Evolutionary conservation across 768 basidiomycete species (phyloP), one percentile per base, ranked within the genome.

Genomic region (Porphyrellus cyaneotinctus): DNA sequence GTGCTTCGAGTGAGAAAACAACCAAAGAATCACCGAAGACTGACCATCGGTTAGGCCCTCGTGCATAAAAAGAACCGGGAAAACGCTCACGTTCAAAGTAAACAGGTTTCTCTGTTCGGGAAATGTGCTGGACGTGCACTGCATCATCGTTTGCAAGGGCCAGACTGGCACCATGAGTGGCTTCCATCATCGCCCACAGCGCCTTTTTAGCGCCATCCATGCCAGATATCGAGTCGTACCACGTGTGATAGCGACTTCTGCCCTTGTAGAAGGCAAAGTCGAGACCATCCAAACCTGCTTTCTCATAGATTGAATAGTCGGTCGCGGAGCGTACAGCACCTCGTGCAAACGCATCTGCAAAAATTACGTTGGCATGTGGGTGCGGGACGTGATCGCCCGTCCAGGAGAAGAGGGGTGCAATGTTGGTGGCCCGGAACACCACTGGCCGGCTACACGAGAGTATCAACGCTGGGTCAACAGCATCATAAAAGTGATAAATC

Each of bases 111-210:
- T 63, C 64, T 42, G 57, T 57, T 22, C 46, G 50, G 15, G 53
- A 37, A 31, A 2, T 71, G 64, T 42, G 67, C 59, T 63, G 55
- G 38, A 59, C 49, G 12, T 64, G 67, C 47, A 53, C 49, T 7
- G 26, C n/a, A 47, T 72, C 73, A 42, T 72, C 68, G 38, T 84
- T 78, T 23, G 85, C 70, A 28, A 92, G 67, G 2, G 74, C 74
- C 8, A 75, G 43, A 9, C 83, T 87, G 0, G 82, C 80, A 4
- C 75, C 80, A 45, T 74, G 69, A 0, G 82, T 72, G 1, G 77
- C 74, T 56, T 91, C 87, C 79, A 92, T 79, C 84, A 91, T 88
- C 3, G 82, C 76, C 88, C 89, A 92, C 10, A 93, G 70, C 9
- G 85, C 72, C 32, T 71, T 76, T 58, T 76, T 74, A 13, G 76